Evolutionary conservation across 2,329 filamentous ascomycete species (phyloP), one percentile per base, ranked within the genome.

Genomic region (Helotiales sp.): DNA sequence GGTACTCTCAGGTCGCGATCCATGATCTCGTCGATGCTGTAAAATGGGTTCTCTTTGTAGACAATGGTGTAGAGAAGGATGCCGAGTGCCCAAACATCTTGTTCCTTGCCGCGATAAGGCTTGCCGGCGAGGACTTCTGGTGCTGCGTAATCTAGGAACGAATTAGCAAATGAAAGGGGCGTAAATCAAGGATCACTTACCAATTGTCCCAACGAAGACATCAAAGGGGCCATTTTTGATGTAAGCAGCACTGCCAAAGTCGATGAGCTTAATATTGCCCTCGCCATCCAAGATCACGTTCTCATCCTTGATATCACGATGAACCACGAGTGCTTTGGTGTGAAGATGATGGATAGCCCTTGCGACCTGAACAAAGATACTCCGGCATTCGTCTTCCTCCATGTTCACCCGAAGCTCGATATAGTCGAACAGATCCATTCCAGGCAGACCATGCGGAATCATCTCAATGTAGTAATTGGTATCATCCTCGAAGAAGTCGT

Each of bases 21-120:
- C 84, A 98, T 96, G 70, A 99, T 99, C 79, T 99, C 95, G 73
- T 99, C 95, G 69, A 98, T 95, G 74, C 90, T 96, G 81, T 98
- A 98, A 74, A 97, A 99, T 0, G 95, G 93, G 71, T 99, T 99
- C 76, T 99, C 95, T 77, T 98, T 99, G 82, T 99, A 99, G 70
- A 98, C 89, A 70, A 99, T 97, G 27, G 95, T 99, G 78, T 99
- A 99, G 13, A 99, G 84, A 25, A 99, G 82, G 69, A 99, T 98
- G 24, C 95, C 95, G 15, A 99, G 82, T 0, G 95, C 95, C 95
- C 95, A 99, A 29, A 99, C 92, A 70, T 99, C 95, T 78, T 99
- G 95, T 73, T 96, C 93, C 75, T 96, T 96, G 70, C 95, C 95
- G 65, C 89, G 85, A 75, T 99, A 99, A 15, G 93, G 89, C 67